phyloP scores from a whole-genome alignment of 129 eudicot genomes.

The Flaveria brownii region DNA sequence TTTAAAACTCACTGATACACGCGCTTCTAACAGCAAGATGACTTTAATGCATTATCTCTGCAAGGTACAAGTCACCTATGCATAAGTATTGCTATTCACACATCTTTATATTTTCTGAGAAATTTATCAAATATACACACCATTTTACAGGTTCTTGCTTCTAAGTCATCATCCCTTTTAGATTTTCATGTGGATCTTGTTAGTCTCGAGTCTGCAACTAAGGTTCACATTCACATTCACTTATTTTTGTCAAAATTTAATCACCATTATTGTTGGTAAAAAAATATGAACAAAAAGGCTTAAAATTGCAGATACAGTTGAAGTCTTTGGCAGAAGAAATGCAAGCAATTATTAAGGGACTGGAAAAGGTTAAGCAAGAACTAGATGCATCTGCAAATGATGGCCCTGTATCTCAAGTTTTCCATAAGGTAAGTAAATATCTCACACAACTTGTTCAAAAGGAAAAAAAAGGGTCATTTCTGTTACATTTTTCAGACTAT shows the following conservation, averaged over 20 bases:
- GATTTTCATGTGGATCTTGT: conserved; percentile 81
- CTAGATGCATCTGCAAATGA: conserved; percentile 80
- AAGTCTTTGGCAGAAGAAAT: conserved; percentile 98
- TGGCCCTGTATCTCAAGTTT: conserved; percentile 92
- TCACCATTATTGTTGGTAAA: conserved; percentile 4
- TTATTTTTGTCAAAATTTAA: background rate
- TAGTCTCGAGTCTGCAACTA: conserved; percentile 87
- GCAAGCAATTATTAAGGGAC: conserved; percentile 95
- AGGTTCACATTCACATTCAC: conserved; percentile 46
- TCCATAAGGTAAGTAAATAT: conserved; percentile 55
- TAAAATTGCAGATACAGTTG: conserved; percentile 75
- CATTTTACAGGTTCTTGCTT: conserved; percentile 66
- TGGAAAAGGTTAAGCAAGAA: conserved; percentile 92
- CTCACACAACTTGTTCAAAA: conserved; percentile 13
- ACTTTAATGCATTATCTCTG: conserved; percentile 98
- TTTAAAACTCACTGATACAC: conserved; percentile 87
- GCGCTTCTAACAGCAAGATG: conserved; percentile 92
- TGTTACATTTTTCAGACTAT: background rate
- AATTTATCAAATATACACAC: background rate
- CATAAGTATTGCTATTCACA: conserved; percentile 10
- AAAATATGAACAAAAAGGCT: conserved; percentile 18
- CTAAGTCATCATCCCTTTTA: conserved; percentile 70
- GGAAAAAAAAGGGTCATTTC: background rate
- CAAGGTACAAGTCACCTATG: conserved; percentile 55
- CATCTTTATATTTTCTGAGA: conserved; percentile 18